Evolutionary conservation across 2,329 filamentous ascomycete genomes (phyloP).

Genomic region (Microascus cirrosus): DNA sequence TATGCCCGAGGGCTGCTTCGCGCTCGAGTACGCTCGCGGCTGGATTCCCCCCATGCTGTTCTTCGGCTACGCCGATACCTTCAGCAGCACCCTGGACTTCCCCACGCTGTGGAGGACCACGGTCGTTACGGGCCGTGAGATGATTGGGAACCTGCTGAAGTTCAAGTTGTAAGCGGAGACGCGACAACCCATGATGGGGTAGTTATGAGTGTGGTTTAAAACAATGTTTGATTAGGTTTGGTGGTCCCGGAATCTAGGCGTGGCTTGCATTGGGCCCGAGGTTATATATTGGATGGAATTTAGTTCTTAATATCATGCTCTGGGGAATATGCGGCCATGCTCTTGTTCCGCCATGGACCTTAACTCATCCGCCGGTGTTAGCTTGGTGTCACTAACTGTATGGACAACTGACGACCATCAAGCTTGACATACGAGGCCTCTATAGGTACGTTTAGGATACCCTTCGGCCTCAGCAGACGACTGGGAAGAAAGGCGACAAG

Average conservation of each 20-base stretch:
- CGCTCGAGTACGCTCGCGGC: slow-evolving; percentile 72
- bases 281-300: not conserved
- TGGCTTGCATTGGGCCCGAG: not conserved
- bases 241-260: not conserved
- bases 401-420: not conserved
- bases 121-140: slow-evolving; percentile 62
- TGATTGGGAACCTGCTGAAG: slow-evolving; percentile 59
- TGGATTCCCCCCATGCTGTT: slow-evolving; percentile 92
- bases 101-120: slow-evolving; percentile 76
- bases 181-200: too few relatives aligned
- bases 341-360: not conserved
- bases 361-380: not conserved
- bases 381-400: not conserved
- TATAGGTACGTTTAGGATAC: not conserved
- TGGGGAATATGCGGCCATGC: not conserved
- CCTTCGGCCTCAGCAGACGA: not conserved
- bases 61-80: slow-evolving; percentile 75
- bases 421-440: not conserved
- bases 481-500: not conserved
- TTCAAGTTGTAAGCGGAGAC: slow-evolving; percentile 52
- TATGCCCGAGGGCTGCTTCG: slow-evolving; percentile 68
- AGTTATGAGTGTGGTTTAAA: not conserved
- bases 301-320: not conserved
- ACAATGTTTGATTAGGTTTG: not conserved
- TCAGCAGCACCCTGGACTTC: slow-evolving; percentile 73